These are phyloP conservation scores for Serendipita vermifera DNA, from an alignment of 768 basidiomycete genomes.

Conservation along the genomic window DNA sequence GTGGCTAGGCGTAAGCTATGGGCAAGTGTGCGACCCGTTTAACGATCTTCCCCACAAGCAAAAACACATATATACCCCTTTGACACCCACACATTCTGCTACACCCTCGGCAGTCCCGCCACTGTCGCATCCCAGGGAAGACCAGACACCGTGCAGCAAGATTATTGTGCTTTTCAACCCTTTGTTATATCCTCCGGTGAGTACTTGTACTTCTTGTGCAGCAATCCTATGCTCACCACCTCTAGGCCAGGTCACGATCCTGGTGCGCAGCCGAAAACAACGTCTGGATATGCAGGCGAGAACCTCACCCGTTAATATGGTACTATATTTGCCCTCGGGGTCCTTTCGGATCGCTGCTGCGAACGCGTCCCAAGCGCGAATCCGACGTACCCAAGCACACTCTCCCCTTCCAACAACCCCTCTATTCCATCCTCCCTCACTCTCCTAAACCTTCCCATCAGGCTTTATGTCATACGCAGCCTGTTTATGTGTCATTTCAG, in stretches of 20 bases:
- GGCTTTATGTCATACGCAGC: no score
- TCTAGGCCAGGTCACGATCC: neutral
- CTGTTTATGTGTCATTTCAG: neutral
- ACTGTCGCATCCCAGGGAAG: no score
- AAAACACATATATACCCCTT: neutral
- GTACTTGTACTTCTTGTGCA: neutral
- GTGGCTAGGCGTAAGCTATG: no score
- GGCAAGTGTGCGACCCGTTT: constrained; percentile 5
- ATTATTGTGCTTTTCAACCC: neutral
- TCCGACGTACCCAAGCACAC: neutral
- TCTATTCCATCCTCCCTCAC: neutral
- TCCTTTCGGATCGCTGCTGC: neutral
- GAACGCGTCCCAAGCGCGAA: neutral
- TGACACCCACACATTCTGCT: neutral
- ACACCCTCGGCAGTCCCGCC: neutral
- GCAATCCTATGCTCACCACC: neutral
- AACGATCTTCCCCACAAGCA: neutral
- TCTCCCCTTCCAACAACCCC: neutral
- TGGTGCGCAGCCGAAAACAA: neutral
- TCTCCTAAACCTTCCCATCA: neutral
- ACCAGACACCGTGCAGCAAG: neutral
- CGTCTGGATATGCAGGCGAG: neutral
- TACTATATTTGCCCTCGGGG: no score
- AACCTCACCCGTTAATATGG: neutral
- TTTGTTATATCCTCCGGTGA: neutral